Evolutionary conservation across 306 rosid species (phyloP), one percentile per base, ranked within the genome.

Genomic region (Nissolia schottii): DNA sequence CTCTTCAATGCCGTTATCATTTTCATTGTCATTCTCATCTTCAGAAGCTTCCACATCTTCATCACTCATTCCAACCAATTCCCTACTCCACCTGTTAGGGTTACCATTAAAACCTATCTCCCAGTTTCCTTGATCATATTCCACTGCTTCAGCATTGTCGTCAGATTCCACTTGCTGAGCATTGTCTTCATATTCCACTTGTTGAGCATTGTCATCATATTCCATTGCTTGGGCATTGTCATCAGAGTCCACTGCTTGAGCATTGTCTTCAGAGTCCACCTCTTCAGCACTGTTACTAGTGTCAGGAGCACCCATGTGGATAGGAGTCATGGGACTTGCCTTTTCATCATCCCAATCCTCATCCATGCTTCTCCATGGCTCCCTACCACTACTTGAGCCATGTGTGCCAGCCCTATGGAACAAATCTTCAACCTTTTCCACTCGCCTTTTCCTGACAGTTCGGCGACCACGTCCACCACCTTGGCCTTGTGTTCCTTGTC

Each of bases 111-210:
- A 91, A 13, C 96, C 91, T 38, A 85, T 73, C 73, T 86, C 97
- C 99, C 99, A 94, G 62, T 85, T 89, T 64, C 91, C 92, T 73
- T 80, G 90, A 51, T 82, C 97, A 20, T 91, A 91, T 32, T 88
- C 92, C 65, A 83, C 96, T 66, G 82, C 93, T 70, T 79, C 94
- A 14, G 59, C 94, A 51, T 90, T 82, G 15, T 88, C 88, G 19
- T 90, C 96, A 1, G 93, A 90, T 58, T 90, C 93, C 66, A 76
- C 54, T 19, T 66, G 73, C 65, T 65, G 67, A 0, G 53, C 94
- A 46, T 92, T 84, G 20, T 88, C 91, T 32, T 89, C 96, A n/a
- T n/a, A 90, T 58, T 90, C 93, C 66, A 76, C 54, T 19, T 66
- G 73, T 75, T 69, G 64, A 0, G 46, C 96, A 50, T 93, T 85